Evolutionary conservation across 2,329 filamentous ascomycete species (phyloP).

Genomic region (Alternaria consortialis): DNA sequence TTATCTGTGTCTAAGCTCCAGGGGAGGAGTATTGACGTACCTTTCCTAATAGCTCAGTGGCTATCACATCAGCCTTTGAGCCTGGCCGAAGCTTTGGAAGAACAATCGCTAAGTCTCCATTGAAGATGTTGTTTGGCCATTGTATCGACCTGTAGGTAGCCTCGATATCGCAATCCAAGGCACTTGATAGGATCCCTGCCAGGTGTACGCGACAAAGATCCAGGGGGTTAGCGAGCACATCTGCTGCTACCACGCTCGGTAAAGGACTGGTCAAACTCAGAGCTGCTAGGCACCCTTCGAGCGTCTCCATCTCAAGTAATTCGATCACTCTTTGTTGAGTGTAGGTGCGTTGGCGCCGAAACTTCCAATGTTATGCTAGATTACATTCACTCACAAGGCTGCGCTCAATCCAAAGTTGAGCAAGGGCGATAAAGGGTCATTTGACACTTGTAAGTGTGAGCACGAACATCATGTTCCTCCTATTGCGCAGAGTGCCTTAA

Average conservation of each 20-base stretch:
- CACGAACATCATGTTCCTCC: neutral
- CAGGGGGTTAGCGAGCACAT: slow-evolving; percentile 35
- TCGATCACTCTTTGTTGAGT: neutral
- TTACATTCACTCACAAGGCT: neutral
- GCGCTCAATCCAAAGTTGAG: neutral
- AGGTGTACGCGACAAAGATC: slow-evolving; percentile 38
- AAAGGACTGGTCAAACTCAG: slow-evolving; percentile 6
- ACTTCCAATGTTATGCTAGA: neutral
- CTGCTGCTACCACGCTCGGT: neutral
- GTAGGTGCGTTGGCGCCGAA: neutral
- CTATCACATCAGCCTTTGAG: slow-evolving; percentile 26
- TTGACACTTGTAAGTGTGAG: neutral
- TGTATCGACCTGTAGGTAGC: slow-evolving; percentile 39
- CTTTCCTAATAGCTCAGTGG: slow-evolving; percentile 33
- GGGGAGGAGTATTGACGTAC: slow-evolving; percentile 17
- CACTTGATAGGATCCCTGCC: slow-evolving; percentile 26
- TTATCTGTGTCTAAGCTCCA: neutral
- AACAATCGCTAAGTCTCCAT: slow-evolving; percentile 40
- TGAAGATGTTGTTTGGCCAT: slow-evolving; percentile 43
- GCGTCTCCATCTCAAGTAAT: slow-evolving; percentile 12
- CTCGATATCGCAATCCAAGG: slow-evolving; percentile 24
- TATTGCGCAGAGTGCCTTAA: neutral
- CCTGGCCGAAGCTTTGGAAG: slow-evolving; percentile 41
- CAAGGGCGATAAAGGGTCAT: neutral
- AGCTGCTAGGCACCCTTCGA: slow-evolving; percentile 10